These are phyloP conservation scores for Penicillium lagena DNA, from an alignment of 495 filamentous ascomycete genomes.

Conservation along the genomic window DNA sequence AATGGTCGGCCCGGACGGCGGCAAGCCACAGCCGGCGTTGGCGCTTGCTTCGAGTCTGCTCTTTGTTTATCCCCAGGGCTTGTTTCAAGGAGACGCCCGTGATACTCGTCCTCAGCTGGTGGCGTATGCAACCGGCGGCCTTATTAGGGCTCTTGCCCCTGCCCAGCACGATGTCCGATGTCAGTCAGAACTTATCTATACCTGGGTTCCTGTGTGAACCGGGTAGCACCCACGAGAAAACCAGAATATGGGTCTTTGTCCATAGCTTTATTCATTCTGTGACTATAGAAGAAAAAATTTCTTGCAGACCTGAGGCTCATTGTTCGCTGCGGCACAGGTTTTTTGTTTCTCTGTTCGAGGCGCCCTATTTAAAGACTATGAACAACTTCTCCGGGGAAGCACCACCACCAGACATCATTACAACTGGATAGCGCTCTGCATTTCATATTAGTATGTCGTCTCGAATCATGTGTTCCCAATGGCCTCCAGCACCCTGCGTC, in stretches of 20 bases:
- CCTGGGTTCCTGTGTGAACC: slow-evolving; percentile 1
- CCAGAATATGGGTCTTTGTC: not conserved
- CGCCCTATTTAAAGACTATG: slow-evolving; percentile 16
- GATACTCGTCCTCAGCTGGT: slow-evolving; percentile 13
- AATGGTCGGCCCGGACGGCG: too few relatives aligned
- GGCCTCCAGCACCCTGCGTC: slow-evolving; percentile 37
- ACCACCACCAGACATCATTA: slow-evolving; percentile 11
- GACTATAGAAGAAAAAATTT: slow-evolving; percentile 9
- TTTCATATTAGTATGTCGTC: not conserved
- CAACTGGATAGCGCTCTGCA: slow-evolving; percentile 12
- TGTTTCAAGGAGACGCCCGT: slow-evolving; percentile 8
- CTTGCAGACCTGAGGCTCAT: slow-evolving; percentile 2
- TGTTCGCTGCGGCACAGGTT: not conserved
- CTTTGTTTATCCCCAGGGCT: not conserved
- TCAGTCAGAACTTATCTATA: slow-evolving; percentile 17
- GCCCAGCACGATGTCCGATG: slow-evolving; percentile 21
- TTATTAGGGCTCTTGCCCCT: slow-evolving; percentile 12
- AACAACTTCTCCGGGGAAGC: slow-evolving; percentile 6
- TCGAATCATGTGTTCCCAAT: slow-evolving; percentile 19
- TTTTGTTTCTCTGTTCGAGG: slow-evolving; percentile 8
- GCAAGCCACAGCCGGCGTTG: too few relatives aligned
- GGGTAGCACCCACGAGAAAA: slow-evolving; percentile 4
- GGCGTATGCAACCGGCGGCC: slow-evolving; percentile 16
- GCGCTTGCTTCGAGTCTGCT: not conserved
- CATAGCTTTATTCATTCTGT: slow-evolving; percentile 3